Conservation (phyloP, 768 basidiomycete species). For the Amanita pseudoporphyria region DNA sequence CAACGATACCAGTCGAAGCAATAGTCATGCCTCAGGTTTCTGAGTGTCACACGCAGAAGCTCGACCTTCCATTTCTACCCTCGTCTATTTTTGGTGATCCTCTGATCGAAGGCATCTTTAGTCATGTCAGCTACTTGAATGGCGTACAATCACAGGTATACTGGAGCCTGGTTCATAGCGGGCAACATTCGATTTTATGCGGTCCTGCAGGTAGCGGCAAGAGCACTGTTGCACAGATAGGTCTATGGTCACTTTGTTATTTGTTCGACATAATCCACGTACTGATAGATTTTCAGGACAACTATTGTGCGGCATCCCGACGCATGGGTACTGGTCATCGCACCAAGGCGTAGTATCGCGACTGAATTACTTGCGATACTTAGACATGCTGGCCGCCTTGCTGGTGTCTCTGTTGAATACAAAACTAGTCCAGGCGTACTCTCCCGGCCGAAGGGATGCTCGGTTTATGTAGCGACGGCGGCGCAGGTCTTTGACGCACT, state of each 20-base stretch:
- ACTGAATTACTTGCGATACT: constrained; percentile 48
- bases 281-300: constrained; percentile 34
- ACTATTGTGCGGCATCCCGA: constrained; percentile 31
- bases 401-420: constrained; percentile 30
- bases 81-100: constrained; percentile 41
- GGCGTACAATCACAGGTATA: constrained; percentile 84
- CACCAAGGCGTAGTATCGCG: constrained; percentile 48
- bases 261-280: neutral
- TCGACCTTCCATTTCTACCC: constrained; percentile 70
- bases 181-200: constrained; percentile 59
- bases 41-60: constrained; percentile 45
- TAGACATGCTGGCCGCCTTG: constrained; percentile 24
- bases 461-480: constrained; percentile 51
- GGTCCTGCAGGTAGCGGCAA: constrained; percentile 81
- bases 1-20: constrained; percentile 49
- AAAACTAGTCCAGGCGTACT: constrained; percentile 28
- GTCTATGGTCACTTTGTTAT: constrained; percentile 51
- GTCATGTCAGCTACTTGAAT: constrained; percentile 51
- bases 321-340: constrained; percentile 56
- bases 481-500: constrained; percentile 37
- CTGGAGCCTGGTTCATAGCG: constrained; percentile 70
- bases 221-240: constrained; percentile 57
- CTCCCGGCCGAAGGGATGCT: constrained; percentile 25
- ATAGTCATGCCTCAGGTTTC: constrained; percentile 68
- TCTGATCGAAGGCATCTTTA: constrained; percentile 35